Evolutionary conservation across 1,139 yeast genomes (phyloP).

Genomic region (Candida buenavistaensis): DNA sequence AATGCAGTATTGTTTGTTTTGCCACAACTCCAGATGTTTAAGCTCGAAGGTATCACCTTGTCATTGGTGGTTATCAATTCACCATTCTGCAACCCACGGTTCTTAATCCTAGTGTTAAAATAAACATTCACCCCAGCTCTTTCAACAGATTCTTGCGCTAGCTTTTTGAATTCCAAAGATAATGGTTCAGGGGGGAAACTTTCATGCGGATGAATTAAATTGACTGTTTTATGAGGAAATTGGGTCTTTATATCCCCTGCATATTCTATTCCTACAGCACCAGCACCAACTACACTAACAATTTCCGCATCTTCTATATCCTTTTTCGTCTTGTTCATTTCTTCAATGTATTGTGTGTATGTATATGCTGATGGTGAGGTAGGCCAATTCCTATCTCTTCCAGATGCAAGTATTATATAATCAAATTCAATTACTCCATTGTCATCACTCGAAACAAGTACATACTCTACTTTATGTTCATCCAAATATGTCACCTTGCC

Average conservation of each 20-base stretch:
- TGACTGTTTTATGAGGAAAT: conserved; percentile 35
- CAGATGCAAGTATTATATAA: conserved; percentile 50
- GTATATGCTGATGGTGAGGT: conserved; percentile 43
- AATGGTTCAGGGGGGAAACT: conserved; percentile 44
- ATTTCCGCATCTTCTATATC: conserved; percentile 23
- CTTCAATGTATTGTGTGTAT: conserved; percentile 26
- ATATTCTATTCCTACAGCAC: conserved; percentile 52
- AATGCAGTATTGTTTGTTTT: conserved; percentile 41
- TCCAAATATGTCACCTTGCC: conserved; percentile 38
- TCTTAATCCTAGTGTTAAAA: conserved; percentile 22
- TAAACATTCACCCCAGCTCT: conserved; percentile 21
- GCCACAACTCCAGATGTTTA: conserved; percentile 46
- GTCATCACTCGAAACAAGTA: conserved; percentile 13
- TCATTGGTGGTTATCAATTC: conserved; percentile 31
- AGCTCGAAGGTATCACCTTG: conserved; percentile 29
- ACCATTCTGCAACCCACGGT: conserved; percentile 23
- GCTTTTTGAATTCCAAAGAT: conserved; percentile 29
- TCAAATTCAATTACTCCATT: conserved; percentile 41
- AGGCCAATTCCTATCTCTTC: conserved; percentile 56
- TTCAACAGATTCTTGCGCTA: conserved; percentile 26
- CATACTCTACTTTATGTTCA: conserved; percentile 26
- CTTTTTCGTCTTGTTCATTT: conserved; percentile 31
- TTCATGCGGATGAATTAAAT: conserved; percentile 41
- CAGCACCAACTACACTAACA: conserved; percentile 46
- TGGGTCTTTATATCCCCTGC: conserved; percentile 46